phyloP scores from a whole-genome alignment of 164 flowering plant genomes.

The Umbellularia californica region DNA sequence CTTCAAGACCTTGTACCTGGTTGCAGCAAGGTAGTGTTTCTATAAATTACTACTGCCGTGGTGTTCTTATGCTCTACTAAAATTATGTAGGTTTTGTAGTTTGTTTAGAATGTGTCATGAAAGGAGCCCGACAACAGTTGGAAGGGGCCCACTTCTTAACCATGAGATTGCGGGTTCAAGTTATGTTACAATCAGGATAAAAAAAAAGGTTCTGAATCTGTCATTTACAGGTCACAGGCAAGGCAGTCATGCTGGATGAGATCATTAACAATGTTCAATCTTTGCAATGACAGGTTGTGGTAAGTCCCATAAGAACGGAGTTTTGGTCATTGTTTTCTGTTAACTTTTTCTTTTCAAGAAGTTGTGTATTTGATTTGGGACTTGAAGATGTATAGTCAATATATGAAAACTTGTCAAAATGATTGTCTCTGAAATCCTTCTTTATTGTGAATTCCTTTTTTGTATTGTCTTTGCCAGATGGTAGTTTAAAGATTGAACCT shows the following conservation, averaged over 20 bases:
- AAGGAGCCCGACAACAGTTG: too few species aligned
- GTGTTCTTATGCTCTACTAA: background rate
- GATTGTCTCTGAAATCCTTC: conserved; percentile 1
- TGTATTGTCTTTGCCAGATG: background rate
- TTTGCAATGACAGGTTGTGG: conserved; percentile 95
- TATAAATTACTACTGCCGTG: background rate
- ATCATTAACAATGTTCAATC: conserved; percentile 97
- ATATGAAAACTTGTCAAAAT: background rate
- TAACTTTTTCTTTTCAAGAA: background rate
- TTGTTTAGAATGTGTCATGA: too few species aligned
- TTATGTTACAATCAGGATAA: too few species aligned
- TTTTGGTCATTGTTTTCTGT: too few species aligned
- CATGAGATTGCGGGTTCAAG: too few species aligned
- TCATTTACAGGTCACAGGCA: conserved; percentile 73
- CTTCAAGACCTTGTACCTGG: conserved; percentile 99
- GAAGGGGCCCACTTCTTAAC: too few species aligned
- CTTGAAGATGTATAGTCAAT: background rate
- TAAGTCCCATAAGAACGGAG: conserved; percentile 9
- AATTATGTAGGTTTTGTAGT: background rate
- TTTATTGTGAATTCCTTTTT: background rate
- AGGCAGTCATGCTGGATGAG: conserved; percentile 98
- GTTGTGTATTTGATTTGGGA: background rate
- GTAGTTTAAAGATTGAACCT: background rate
- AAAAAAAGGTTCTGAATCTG: background rate
- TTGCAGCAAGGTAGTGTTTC: conserved; percentile 74